A percentile compares a stretch with the other conserved stretches of the same genome.
Evolutionary conservation across 495 filamentous ascomycete genomes (phyloP).

Genomic region (Niebla homalea): DNA sequence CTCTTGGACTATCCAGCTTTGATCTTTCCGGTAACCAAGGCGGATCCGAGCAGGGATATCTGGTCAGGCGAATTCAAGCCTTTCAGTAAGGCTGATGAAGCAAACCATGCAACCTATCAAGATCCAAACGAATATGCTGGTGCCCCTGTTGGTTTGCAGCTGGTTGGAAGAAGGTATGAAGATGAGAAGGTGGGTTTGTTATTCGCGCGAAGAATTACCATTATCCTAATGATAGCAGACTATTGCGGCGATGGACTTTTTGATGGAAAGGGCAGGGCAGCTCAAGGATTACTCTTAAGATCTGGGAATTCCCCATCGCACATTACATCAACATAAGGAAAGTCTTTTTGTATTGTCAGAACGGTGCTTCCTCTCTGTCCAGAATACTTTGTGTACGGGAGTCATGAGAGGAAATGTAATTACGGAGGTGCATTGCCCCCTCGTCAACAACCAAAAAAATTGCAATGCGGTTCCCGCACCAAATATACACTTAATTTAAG

Average conservation of each 20-base stretch:
- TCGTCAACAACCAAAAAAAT: too few relatives aligned
- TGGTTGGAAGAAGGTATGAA: conserved; percentile 28
- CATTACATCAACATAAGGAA: too few relatives aligned
- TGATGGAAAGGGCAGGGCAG: conserved; percentile 11
- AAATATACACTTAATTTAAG: too few relatives aligned
- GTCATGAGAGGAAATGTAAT: too few relatives aligned
- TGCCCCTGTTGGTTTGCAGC: conserved; percentile 28
- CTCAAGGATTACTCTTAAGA: too few relatives aligned
- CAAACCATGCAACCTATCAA: conserved; percentile 27
- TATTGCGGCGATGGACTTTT: conserved; percentile 24
- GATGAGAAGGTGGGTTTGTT: conserved; percentile 29
- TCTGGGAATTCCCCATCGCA: too few relatives aligned
- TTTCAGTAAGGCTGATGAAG: conserved; percentile 26
- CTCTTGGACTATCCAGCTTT: conserved; percentile 52
- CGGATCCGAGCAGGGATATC: conserved; percentile 20
- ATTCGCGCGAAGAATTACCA: too few relatives aligned
- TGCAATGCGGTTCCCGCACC: too few relatives aligned
- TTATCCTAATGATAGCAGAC: conserved; percentile 6
- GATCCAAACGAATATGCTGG: conserved; percentile 16
- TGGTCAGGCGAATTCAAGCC: conserved; percentile 20
- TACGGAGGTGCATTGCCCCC: too few relatives aligned
- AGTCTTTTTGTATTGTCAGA: too few relatives aligned
- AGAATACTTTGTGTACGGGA: too few relatives aligned
- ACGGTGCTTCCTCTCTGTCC: too few relatives aligned
- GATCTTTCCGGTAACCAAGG: conserved; percentile 32